Evolutionary conservation across 495 filamentous ascomycete species (phyloP).

Genomic region (Staphylotrichum longicolle): DNA sequence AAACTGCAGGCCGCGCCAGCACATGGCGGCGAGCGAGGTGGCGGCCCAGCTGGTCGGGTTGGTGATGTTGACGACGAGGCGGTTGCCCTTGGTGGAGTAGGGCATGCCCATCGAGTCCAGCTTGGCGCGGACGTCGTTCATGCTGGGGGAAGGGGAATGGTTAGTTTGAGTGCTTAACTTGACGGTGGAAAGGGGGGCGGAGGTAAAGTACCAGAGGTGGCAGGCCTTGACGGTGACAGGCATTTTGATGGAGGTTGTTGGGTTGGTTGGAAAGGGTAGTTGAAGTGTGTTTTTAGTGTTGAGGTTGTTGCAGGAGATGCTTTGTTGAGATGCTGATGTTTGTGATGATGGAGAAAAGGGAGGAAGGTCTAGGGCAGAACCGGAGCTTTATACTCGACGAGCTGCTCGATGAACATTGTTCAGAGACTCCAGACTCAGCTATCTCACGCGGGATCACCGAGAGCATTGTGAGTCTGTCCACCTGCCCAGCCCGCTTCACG

Average conservation of each 20-base stretch:
- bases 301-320: background rate
- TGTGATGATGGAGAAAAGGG: background rate
- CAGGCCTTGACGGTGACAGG: constrained; percentile 3
- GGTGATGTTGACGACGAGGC: background rate
- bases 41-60: background rate
- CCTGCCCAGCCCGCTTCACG: background rate
- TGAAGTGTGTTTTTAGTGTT: background rate
- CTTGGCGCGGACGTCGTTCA: background rate
- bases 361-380: background rate
- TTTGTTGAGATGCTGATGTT: background rate
- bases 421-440: background rate
- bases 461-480: background rate
- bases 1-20: background rate
- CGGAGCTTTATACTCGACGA: background rate
- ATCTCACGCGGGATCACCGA: background rate
- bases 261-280: background rate
- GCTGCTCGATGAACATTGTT: background rate
- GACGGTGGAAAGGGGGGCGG: no score
- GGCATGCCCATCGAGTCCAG: background rate
- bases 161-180: background rate
- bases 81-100: background rate
- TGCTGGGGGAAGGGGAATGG: background rate
- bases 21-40: background rate
- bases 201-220: background rate
- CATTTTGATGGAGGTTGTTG: background rate